These are phyloP conservation scores for Periconia sp. DNA, from an alignment of 2,329 filamentous ascomycete genomes.

Conservation along the genomic window DNA sequence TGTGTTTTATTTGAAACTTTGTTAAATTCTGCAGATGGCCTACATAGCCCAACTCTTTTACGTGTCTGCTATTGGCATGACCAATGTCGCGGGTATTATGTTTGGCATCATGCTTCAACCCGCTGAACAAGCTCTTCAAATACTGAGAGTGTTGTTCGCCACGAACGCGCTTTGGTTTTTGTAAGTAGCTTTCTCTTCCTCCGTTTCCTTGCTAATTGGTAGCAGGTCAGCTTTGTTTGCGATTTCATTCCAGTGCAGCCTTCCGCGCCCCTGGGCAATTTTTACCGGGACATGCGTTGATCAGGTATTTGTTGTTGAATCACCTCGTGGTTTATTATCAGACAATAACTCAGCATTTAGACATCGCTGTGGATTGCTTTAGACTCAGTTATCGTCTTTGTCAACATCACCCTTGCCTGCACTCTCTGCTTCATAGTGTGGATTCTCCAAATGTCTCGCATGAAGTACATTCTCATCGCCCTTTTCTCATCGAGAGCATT, in stretches of 20 bases:
- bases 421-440: neutral
- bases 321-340: no score
- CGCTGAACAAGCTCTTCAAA: neutral
- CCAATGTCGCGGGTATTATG: neutral
- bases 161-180: neutral
- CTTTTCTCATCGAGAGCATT: neutral
- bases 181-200: neutral
- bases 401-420: neutral
- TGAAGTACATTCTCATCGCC: neutral
- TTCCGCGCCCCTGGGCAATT: neutral
- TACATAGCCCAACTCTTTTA: constrained; percentile 4
- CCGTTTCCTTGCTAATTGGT: neutral
- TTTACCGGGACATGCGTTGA: neutral
- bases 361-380: neutral
- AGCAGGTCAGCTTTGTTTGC: neutral
- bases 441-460: neutral
- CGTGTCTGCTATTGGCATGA: neutral
- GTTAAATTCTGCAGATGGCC: neutral
- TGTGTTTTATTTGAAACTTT: no score
- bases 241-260: neutral
- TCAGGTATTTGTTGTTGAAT: neutral
- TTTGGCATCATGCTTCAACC: neutral
- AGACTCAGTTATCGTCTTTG: neutral
- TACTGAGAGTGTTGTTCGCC: neutral
- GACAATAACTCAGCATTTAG: no score